Evolutionary conservation across 2,329 filamentous ascomycete species (phyloP).

Genomic region (Xylariaceae sp.): DNA sequence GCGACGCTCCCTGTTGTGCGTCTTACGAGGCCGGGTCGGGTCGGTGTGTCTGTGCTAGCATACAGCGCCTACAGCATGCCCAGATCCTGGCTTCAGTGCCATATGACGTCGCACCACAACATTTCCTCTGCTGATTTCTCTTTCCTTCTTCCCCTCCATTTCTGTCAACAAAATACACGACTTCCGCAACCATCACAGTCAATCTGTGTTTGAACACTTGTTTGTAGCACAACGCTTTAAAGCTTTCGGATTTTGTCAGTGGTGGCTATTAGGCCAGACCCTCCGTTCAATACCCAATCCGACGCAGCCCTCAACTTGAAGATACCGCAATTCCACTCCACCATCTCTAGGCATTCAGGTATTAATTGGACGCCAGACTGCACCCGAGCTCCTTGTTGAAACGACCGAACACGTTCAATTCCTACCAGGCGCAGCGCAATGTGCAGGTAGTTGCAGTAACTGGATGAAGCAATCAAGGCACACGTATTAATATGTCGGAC

Average conservation of each 20-base stretch:
- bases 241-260: not conserved
- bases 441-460: not conserved
- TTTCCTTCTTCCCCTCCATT: not conserved
- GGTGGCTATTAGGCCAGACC: not conserved
- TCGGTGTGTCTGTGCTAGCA: not conserved
- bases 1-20: not conserved
- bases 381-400: not conserved
- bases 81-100: not conserved
- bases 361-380: not conserved
- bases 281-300: not conserved
- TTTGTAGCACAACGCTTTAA: not conserved
- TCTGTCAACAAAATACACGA: not conserved
- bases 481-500: conserved; percentile 25
- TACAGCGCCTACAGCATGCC: not conserved
- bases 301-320: not conserved
- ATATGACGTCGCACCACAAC: not conserved
- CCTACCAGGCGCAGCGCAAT: not conserved
- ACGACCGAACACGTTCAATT: not conserved
- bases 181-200: not conserved
- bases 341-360: not conserved
- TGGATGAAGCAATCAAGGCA: conserved; percentile 6
- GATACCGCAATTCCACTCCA: not conserved
- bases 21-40: not conserved
- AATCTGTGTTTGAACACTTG: not conserved
- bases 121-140: not conserved